phyloP scores from a whole-genome alignment of 768 basidiomycete species.

The Boletus reticulatus region DNA sequence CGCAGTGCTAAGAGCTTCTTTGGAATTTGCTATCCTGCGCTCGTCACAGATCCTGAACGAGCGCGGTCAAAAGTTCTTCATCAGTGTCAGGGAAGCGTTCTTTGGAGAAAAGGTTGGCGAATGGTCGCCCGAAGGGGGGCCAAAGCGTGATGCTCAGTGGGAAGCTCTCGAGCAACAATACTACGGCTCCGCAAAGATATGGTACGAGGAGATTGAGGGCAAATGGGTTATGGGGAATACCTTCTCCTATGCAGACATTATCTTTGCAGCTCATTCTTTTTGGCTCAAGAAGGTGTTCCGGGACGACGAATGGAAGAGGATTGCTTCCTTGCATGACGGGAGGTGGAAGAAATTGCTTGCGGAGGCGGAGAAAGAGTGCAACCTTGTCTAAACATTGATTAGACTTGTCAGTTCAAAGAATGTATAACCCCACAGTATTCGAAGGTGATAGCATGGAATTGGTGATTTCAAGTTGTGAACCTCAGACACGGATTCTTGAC shows the following conservation, averaged over 20 bases:
- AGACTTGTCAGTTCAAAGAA: neutral
- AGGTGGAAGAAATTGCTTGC: slow-evolving; percentile 25
- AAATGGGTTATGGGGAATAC: slow-evolving; percentile 31
- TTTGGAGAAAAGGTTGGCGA: slow-evolving; percentile 40
- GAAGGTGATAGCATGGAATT: too few relatives aligned
- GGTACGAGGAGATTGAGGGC: slow-evolving; percentile 24
- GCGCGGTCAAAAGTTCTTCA: slow-evolving; percentile 38
- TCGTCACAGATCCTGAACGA: slow-evolving; percentile 30
- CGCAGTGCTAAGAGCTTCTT: neutral
- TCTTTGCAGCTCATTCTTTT: slow-evolving; percentile 15
- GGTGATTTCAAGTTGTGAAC: too few relatives aligned
- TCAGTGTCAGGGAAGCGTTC: slow-evolving; percentile 29
- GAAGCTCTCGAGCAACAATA: slow-evolving; percentile 12
- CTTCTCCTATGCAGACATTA: slow-evolving; percentile 32
- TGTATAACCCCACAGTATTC: too few relatives aligned
- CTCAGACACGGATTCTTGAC: too few relatives aligned
- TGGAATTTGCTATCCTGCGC: slow-evolving; percentile 23
- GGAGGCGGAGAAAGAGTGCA: slow-evolving; percentile 27
- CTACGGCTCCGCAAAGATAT: slow-evolving; percentile 8
- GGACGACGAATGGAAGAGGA: slow-evolving; percentile 28
- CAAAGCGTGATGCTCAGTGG: slow-evolving; percentile 31
- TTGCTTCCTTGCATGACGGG: slow-evolving; percentile 25
- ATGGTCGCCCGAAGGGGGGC: slow-evolving; percentile 28
- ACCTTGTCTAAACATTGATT: neutral
- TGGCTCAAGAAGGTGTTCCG: slow-evolving; percentile 20